Percentiles rank a stretch among this genome's conserved stretches.
phyloP scores from a whole-genome alignment of 768 basidiomycete genomes.

The Scleroderma citrinum region DNA sequence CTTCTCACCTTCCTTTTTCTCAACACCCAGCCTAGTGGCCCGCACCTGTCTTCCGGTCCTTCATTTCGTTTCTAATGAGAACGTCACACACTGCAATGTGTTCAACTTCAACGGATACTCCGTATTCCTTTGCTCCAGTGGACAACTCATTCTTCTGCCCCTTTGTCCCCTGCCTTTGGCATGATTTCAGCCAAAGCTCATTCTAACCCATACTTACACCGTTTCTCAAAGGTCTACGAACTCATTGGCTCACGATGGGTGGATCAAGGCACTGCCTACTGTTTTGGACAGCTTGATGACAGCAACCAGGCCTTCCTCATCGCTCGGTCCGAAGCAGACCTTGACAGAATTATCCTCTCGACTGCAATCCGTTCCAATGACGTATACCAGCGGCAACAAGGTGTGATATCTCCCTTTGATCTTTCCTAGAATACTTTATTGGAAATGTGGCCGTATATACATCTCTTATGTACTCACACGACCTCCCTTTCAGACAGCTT shows the following conservation, averaged over 20 bases:
- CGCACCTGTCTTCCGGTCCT: slow-evolving; percentile 11
- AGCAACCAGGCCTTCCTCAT: slow-evolving; percentile 74
- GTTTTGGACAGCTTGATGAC: slow-evolving; percentile 82
- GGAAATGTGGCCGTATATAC: slow-evolving; percentile 6
- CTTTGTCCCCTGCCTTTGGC: slow-evolving; percentile 19
- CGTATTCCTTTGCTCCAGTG: slow-evolving; percentile 12
- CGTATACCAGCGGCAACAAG: slow-evolving; percentile 84
- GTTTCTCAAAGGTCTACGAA: slow-evolving; percentile 76
- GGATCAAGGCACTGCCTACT: slow-evolving; percentile 96
- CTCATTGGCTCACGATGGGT: slow-evolving; percentile 88
- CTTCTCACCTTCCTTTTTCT: slow-evolving; percentile 17
- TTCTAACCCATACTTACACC: slow-evolving; percentile 25
- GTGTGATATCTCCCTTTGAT: slow-evolving; percentile 36
- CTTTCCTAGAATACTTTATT: not conserved
- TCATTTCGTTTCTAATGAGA: slow-evolving; percentile 17
- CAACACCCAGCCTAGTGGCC: slow-evolving; percentile 11
- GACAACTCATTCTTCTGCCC: slow-evolving; percentile 11
- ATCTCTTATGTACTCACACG: slow-evolving; percentile 8
- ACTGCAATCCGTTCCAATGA: slow-evolving; percentile 79
- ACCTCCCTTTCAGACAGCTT: slow-evolving; percentile 66
- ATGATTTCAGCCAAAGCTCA: slow-evolving; percentile 27
- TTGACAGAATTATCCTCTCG: slow-evolving; percentile 65
- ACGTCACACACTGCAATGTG: slow-evolving; percentile 23
- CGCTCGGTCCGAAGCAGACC: slow-evolving; percentile 75
- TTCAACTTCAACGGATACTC: slow-evolving; percentile 7